Percentiles rank a stretch among this genome's conserved stretches.
Conservation (phyloP, 192 early-diverging fungal genomes). For the Linnemannia hyalina region DNA sequence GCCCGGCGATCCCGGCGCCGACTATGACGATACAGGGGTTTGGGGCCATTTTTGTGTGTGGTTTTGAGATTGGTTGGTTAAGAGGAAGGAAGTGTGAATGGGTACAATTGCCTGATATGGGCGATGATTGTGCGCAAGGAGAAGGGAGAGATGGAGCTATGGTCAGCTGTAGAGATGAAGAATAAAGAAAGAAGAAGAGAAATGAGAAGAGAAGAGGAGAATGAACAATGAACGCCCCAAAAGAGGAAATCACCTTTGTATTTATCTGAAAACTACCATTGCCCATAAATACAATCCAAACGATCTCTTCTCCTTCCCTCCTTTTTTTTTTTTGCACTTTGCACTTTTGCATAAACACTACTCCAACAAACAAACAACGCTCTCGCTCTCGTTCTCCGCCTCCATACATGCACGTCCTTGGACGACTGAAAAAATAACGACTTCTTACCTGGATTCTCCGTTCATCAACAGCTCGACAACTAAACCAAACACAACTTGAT, state of each 20-base stretch:
- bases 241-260: conserved; percentile 26
- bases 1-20: conserved; percentile 34
- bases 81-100: neutral
- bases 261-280: neutral
- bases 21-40: conserved; percentile 36
- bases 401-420: too few relatives aligned
- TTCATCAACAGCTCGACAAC: too few relatives aligned
- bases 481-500: too few relatives aligned
- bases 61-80: neutral
- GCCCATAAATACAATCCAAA: neutral
- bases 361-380: too few relatives aligned
- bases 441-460: too few relatives aligned
- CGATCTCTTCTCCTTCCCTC: neutral
- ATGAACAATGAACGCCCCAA: conserved; percentile 35
- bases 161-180: neutral
- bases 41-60: conserved; percentile 22
- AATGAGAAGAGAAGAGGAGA: neutral
- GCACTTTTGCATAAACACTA: neutral
- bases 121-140: conserved; percentile 22
- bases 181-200: too few relatives aligned
- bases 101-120: neutral
- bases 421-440: too few relatives aligned
- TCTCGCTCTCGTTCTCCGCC: too few relatives aligned
- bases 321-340: neutral
- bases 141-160: neutral